Percentiles rank a stretch among this genome's conserved stretches.
Conservation (phyloP, 768 basidiomycete genomes). For the Russula lepida region DNA sequence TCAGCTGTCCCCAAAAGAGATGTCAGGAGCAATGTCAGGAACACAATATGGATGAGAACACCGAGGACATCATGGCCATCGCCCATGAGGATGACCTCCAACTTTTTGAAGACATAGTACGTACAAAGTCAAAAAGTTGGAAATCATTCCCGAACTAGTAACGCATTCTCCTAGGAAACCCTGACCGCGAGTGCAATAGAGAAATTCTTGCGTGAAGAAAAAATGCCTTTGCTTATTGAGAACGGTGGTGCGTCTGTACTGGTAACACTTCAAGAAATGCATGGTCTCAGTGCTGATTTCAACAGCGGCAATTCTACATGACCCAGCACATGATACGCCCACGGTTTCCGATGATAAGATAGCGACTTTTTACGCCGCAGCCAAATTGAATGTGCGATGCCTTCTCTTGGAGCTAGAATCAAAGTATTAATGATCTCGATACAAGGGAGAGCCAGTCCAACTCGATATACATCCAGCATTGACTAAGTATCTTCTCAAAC, state of each 20-base stretch:
- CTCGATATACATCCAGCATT: slow-evolving; percentile 3
- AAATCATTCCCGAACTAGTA: not conserved
- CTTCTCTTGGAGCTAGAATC: not conserved
- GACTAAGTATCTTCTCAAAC: slow-evolving; percentile 5
- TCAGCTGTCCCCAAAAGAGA: not conserved
- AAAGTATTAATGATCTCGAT: not conserved
- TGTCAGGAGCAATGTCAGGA: not conserved
- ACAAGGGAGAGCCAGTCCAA: not conserved
- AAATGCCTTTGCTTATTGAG: not conserved
- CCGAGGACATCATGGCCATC: not conserved
- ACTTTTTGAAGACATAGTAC: slow-evolving; percentile 1
- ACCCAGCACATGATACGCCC: not conserved
- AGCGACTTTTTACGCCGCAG: not conserved
- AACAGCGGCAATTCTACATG: not conserved
- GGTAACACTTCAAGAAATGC: not conserved
- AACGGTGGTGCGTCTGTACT: slow-evolving; percentile 4
- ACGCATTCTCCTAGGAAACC: not conserved
- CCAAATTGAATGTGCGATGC: not conserved
- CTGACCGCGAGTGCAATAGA: not conserved
- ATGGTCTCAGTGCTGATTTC: not conserved
- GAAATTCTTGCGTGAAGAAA: not conserved
- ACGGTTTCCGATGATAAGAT: not conserved
- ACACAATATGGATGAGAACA: not conserved
- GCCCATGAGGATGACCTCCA: slow-evolving; percentile 11
- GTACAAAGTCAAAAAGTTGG: not conserved